A percentile compares a stretch with the other conserved stretches of the same genome.
These are phyloP conservation scores for Lanmaoa pseudosensibilis DNA, from an alignment of 768 basidiomycete species.

Conservation along the genomic window DNA sequence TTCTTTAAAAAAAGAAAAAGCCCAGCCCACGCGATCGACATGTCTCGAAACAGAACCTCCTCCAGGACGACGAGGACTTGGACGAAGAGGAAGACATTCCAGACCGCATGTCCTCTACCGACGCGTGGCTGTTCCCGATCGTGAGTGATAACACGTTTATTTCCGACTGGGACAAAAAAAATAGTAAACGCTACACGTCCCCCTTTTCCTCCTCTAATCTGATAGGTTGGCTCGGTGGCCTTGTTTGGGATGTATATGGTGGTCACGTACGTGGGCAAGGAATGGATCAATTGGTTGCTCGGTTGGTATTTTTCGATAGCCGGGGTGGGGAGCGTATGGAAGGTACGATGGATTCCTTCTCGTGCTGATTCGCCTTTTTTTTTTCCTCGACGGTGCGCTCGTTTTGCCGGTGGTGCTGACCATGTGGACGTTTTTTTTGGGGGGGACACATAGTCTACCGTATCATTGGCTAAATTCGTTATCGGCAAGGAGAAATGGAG, in stretches of 20 bases:
- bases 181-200: conserved; percentile 1
- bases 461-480: conserved; percentile 48
- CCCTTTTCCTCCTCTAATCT: neutral
- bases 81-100: conserved; percentile 54
- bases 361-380: neutral
- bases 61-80: conserved; percentile 44
- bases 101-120: conserved; percentile 61
- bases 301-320: conserved; percentile 72
- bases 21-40: neutral
- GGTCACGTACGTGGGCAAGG: conserved; percentile 73
- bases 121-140: conserved; percentile 77
- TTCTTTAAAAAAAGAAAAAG: conserved; percentile 14
- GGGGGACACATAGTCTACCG: conserved; percentile 41
- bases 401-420: neutral
- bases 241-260: conserved; percentile 69
- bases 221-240: conserved; percentile 65
- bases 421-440: too few relatives aligned
- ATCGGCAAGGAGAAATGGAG: conserved; percentile 59
- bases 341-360: conserved; percentile 34
- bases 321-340: conserved; percentile 68
- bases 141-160: too few relatives aligned
- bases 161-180: too few relatives aligned
- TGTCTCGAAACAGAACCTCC: conserved; percentile 10
- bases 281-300: conserved; percentile 81
- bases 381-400: neutral